Evolutionary conservation across 2,329 filamentous ascomycete genomes (phyloP).

Genomic region (Neofusicoccum umdonicola): DNA sequence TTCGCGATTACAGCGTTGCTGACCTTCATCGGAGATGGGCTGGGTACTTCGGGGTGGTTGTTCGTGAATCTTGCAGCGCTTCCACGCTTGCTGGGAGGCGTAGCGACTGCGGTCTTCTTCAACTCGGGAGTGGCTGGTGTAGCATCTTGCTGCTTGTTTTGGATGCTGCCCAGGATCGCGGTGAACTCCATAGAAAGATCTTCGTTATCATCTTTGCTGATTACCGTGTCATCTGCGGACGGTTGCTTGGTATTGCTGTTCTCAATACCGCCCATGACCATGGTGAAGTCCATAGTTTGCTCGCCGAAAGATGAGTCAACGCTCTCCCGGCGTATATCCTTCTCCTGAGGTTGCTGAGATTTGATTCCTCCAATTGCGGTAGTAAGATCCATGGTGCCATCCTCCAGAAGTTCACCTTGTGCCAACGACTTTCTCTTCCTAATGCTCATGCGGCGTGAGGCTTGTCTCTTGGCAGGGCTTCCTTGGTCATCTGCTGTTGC

Average conservation of each 20-base stretch:
- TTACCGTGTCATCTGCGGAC: background rate
- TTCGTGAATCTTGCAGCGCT: slow-evolving; percentile 17
- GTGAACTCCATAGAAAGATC: slow-evolving; percentile 56
- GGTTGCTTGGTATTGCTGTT: background rate
- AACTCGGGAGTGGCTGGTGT: slow-evolving; percentile 21
- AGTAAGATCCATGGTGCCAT: slow-evolving; percentile 41
- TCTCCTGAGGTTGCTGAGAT: slow-evolving; percentile 3
- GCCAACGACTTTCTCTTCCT: slow-evolving; percentile 40
- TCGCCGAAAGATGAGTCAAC: slow-evolving; percentile 30
- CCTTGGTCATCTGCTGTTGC: slow-evolving; percentile 29
- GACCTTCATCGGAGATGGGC: slow-evolving; percentile 14
- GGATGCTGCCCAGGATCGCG: slow-evolving; percentile 47
- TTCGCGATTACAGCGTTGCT: slow-evolving; percentile 9
- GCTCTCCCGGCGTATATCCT: slow-evolving; percentile 24
- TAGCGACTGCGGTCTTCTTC: background rate
- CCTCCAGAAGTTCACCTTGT: slow-evolving; percentile 36
- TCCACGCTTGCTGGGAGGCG: slow-evolving; percentile 17
- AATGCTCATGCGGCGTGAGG: slow-evolving; percentile 35
- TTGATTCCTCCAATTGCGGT: slow-evolving; percentile 39
- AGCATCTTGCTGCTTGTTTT: slow-evolving; percentile 20
- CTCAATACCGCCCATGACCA: slow-evolving; percentile 38
- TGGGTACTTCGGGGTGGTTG: slow-evolving; percentile 16
- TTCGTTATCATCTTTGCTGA: slow-evolving; percentile 34
- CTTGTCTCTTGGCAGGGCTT: slow-evolving; percentile 36
- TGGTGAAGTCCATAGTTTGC: slow-evolving; percentile 41